phyloP scores from a whole-genome alignment of 164 flowering plant genomes.

The Litsea cubeba region DNA sequence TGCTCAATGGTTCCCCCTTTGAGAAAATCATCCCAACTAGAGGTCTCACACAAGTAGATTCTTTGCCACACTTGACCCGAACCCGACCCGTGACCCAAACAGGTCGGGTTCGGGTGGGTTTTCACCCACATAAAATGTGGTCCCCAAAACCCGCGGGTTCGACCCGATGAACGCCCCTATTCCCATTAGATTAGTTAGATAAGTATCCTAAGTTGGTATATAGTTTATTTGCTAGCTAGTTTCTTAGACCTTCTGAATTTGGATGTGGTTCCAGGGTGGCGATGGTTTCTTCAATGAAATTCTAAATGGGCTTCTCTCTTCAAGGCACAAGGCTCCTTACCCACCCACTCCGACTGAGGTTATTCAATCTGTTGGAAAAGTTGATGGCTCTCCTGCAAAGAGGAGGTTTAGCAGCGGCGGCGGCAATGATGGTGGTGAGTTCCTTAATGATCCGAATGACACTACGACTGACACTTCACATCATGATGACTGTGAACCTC shows the following conservation, averaged over 20 bases:
- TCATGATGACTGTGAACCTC: conserved; percentile 49
- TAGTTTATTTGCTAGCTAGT: neutral
- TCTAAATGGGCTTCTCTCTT: conserved; percentile 72
- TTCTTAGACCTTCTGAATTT: neutral
- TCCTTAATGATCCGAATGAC: conserved; percentile 23
- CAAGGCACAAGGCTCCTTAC: conserved; percentile 63
- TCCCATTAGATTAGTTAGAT: neutral
- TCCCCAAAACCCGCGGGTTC: too few species aligned
- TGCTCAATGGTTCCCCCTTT: too few species aligned
- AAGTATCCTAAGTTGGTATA: neutral
- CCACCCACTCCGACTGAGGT: conserved; percentile 74
- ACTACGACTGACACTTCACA: conserved; percentile 21
- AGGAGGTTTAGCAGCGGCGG: neutral
- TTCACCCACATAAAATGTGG: too few species aligned
- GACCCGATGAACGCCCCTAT: too few species aligned
- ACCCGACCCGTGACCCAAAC: too few species aligned
- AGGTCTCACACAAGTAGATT: too few species aligned
- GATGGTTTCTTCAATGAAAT: conserved; percentile 97
- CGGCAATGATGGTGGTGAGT: conserved; percentile 5
- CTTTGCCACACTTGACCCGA: too few species aligned
- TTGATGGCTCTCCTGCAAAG: conserved; percentile 1
- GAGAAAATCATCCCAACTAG: too few species aligned
- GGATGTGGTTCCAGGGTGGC: conserved; percentile 65
- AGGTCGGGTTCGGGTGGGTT: too few species aligned
- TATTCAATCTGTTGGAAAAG: conserved; percentile 24